Base-by-base conservation (phyloP, 2,329 filamentous ascomycete species). In the Alternaria sp. region DNA sequence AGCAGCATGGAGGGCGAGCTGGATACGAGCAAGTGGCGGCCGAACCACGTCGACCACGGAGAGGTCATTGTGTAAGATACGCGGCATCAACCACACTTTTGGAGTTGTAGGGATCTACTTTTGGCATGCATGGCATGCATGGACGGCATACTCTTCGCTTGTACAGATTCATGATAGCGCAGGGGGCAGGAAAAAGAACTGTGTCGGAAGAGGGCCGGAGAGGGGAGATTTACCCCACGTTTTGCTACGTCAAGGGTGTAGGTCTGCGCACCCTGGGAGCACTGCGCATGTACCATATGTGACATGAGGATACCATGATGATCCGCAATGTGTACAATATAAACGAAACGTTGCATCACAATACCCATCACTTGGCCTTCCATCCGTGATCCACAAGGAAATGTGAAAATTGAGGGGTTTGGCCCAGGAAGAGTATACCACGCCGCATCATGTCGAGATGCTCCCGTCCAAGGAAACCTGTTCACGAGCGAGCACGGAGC, bases 21-120 rank as follows among this genome's bases (percentile, higher is more conserved):
- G 21, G 75, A 78, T 51, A 71, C 73, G 26, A 80, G 73, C 61
- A 74, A 74, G 25, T 89, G 86, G 83, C 83, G 81, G 72, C 83
- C 86, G n/a, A 84, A 86, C 62, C 81, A 86, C 77, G 80, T 89
- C 58, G 87, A 89, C 77, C 79, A 83, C 53, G 87, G 87, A 13
- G 87, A 89, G 77, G 82, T 89, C 59, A 80, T 88, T 69, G 77
- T 80, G 47, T 81, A 79, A 73, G 65, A 70, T 59, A 67, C 30
- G 13, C 23, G 25, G 15, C 49, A 28, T 28, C 32, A 59, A 69
- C 63, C 53, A 66, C 65, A 64, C 66, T 73, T 36, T 71, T 63
- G 64, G 66, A 65, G 69, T 68, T 65, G 36, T 25, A 53, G 57
- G 56, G 43, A 45, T 57, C 36, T 55, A 40, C 36, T 61, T 57